Base-by-base conservation (phyloP, 768 basidiomycete species). In the Mycena floridula region DNA sequence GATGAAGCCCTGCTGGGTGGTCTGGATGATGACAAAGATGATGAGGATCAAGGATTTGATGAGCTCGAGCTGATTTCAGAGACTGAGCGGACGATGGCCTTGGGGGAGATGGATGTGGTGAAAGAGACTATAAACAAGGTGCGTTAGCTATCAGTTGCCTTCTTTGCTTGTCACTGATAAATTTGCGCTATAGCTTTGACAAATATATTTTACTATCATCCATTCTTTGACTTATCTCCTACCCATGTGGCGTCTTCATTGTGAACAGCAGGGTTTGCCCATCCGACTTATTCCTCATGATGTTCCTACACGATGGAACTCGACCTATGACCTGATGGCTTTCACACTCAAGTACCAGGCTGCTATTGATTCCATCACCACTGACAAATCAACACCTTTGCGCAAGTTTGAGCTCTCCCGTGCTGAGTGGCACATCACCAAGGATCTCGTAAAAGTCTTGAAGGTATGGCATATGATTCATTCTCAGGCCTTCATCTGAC, bases 381-480 rank as follows among this genome's bases (percentile, higher is more conserved):
- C 43, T 7, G 39, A 54, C 5, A 11, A 35, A 7, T 23, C 43
- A 18, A 30, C 54, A 20, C 45, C 44, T n/a, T 24, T 58, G 25
- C 40, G 51, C 2, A 35, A 44, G 16, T 54, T 48, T 40, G 45
- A 51, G 28, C 32, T 55, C 37, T 37, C 21, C 8, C n/a, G 25
- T 5, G 24, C 40, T 32, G 44, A 58, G 45, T 65, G 63, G 63
- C 32, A 30, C 16, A 36, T 62, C 21, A 43, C 52, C 2, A 35
- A 41, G 20, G 49, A 65, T 38, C 47, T 65, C 25, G 22, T 49
- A 2, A 43, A 55, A 22, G 41, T 54, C 16, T 32, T 55, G 13
- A 47, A 50, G 51, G 55, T 56, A 25, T 13, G 40, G 43, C 15
- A 9, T 20, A 12, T 7, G 13, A 7, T 20, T 9, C 8, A 8